Base-by-base conservation (phyloP, 257 asterid genomes). In the Capsicum baccatum region DNA sequence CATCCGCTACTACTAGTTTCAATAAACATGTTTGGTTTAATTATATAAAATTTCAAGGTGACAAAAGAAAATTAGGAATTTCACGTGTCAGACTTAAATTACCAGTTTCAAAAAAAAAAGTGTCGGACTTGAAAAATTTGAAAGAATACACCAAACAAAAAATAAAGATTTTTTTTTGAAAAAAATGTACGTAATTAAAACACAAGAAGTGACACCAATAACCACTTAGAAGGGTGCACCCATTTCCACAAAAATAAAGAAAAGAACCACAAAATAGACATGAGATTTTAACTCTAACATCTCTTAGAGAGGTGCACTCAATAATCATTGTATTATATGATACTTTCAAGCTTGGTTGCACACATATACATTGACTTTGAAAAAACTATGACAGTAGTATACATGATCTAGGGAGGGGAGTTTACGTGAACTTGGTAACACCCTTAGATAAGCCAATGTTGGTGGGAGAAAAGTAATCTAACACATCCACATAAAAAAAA, bases 401-500 rank as follows among this genome's bases (percentile, higher is more conserved):
- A 12, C 71, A 64, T 26, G 71, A 64, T 26, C n/a, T 26, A 64
- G n/a, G 9, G n/a, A 64, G 5, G 47, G 71, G 12, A 64, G 0
- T 64, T 11, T 42, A 64, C 5, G 9, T 64, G 42, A 64, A 64
- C 71, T 16, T 6, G 12, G 17, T 6, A 64, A 64, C 17, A 9
- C 71, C 47, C 5, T 64, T 64, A 64, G 44, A 64, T 26, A 64
- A 0, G 71, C n/a, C 47, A 66, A 5, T 12, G 73, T 66, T 48
- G 80, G 59, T 47, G 37, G 19, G 59, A 73, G 39, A 71, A 44
- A 71, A 73, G 80, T 11, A 19, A 73, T 73, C 58, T n/a, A 73
- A 73, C 21, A 19, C 58, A 16, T 69, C 55, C 47, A 71, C 79
- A 71, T 42, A 71, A n/a, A n/a, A 47, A 44, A 10, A 12, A n/a